Evolutionary conservation across 257 asterid genomes (phyloP).

Genomic region (Asclepias syriaca): DNA sequence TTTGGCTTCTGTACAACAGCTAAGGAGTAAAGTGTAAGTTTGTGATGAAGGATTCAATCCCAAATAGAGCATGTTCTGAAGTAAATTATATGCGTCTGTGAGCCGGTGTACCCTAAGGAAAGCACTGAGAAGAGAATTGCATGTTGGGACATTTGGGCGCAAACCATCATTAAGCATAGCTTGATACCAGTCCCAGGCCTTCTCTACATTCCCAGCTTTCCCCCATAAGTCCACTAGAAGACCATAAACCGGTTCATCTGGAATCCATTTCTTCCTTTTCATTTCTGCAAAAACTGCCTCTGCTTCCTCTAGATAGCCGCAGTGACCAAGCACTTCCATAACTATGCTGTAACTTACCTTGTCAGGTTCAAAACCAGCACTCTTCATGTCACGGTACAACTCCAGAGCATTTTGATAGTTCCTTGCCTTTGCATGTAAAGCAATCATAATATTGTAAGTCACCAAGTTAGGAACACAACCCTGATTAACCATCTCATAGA

Average conservation of each 20-base stretch:
- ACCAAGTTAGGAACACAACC: constrained; percentile 89
- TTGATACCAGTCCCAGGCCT: constrained; percentile 86
- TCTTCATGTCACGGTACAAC: constrained; percentile 86
- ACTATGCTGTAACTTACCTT: constrained; percentile 91
- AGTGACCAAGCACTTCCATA: constrained; percentile 97
- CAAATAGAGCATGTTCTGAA: constrained; percentile 66
- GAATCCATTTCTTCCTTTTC: constrained; percentile 91
- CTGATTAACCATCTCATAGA: constrained; percentile 80
- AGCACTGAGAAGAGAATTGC: constrained; percentile 89
- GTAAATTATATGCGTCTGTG: constrained; percentile 67
- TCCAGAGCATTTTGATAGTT: constrained; percentile 72
- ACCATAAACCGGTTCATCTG: constrained; percentile 95
- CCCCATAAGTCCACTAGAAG: constrained; percentile 95
- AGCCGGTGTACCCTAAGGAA: constrained; percentile 88
- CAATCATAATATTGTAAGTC: constrained; percentile 91
- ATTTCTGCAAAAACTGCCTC: constrained; percentile 83
- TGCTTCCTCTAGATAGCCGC: constrained; percentile 86
- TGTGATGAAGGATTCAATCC: constrained; percentile 82
- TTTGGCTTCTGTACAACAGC: constrained; percentile 87
- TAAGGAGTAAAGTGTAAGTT: constrained; percentile 85
- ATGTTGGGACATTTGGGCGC: constrained; percentile 88
- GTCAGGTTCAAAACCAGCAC: constrained; percentile 89
- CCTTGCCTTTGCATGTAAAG: constrained; percentile 87
- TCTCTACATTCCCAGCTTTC: constrained; percentile 76
- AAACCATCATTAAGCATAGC: constrained; percentile 80